Base-by-base conservation (phyloP, 257 asterid species). In the Lavandula angustifolia region DNA sequence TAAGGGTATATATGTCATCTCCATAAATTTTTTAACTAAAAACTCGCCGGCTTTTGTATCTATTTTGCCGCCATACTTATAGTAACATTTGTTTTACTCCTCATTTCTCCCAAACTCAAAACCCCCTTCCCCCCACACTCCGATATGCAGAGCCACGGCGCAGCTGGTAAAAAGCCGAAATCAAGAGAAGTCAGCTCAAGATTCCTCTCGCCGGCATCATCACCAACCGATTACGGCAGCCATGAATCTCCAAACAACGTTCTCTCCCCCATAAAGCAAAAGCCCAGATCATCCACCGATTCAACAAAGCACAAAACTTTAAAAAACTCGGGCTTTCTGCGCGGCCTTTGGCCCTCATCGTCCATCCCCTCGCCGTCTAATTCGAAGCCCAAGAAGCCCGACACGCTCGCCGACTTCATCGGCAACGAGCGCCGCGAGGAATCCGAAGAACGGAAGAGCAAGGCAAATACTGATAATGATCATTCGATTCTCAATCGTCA, bases 331-430 rank as follows among this genome's bases (percentile, higher is more conserved):
- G 92, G 91, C 1, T 81, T 82, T 27, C 64, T 80, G 34, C 76
- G 68, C 7, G 86, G 89, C 9, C 87, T 84, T 4, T 91, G 98
- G 98, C 95, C 98, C 0, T 78, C 96, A 0, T 75, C 87, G 4
- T 32, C 81, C 2, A 14, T 17, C 5, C 55, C 42, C 6, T 40
- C 71, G 4, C 16, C 63, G 0, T 32, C 84, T 22, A 22, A 22
- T 22, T 57, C 66, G 57, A 58, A 60, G 46, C 42, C 62, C n/a
- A 31, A 80, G 0, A 75, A 61, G 17, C 60, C 56, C 6, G 83
- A 56, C 10, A 74, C 86, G 0, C 84, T 83, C 0, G 89, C 70
- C 10, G 82, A 82, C 22, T 75, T 76, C 69, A 69, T 89, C 17
- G 84, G 92, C 61, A 51, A 56, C 17, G 95, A 87, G 11, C 64